A percentile compares a stretch with the other conserved stretches of the same genome.
Evolutionary conservation across 179 eudicot species (phyloP).

Genomic region (Gypsophila paniculata): DNA sequence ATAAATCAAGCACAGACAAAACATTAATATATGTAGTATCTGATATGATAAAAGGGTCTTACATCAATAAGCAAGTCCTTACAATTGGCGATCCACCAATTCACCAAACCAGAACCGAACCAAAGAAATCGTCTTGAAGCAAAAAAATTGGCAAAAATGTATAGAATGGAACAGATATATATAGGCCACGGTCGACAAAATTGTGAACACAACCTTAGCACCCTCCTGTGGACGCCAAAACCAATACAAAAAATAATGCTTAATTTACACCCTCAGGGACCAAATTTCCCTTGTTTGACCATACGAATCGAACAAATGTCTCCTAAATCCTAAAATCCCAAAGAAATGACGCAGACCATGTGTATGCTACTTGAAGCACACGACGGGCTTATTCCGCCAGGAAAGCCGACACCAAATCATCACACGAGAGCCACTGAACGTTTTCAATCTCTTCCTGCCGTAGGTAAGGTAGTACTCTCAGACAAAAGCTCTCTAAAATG

Average conservation of each 20-base stretch:
- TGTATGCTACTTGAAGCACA: conserved; percentile 1
- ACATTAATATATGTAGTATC: not conserved
- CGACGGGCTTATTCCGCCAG: conserved; percentile 1
- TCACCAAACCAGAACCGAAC: conserved; percentile 21
- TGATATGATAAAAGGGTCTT: conserved; percentile 21
- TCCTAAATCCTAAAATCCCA: not conserved
- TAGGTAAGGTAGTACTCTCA: not conserved
- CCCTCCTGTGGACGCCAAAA: conserved; percentile 25
- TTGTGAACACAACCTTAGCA: conserved; percentile 19
- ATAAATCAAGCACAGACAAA: not conserved
- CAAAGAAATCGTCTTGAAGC: conserved; percentile 11
- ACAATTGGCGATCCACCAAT: conserved; percentile 16
- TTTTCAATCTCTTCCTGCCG: conserved; percentile 1
- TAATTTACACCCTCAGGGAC: conserved; percentile 12
- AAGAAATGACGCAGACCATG: conserved; percentile 6
- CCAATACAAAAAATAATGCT: conserved; percentile 22
- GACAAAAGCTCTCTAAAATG: not conserved
- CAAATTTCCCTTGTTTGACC: conserved; percentile 7
- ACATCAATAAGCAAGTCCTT: conserved; percentile 27
- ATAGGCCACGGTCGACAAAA: conserved; percentile 16
- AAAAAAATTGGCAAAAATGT: not conserved
- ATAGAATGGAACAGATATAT: not conserved
- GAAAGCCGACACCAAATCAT: conserved; percentile 8
- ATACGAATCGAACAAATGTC: conserved; percentile 2
- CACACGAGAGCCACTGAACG: conserved; percentile 5